Conservation (phyloP, 305 asterid genomes). For the Rubia occidens region DNA sequence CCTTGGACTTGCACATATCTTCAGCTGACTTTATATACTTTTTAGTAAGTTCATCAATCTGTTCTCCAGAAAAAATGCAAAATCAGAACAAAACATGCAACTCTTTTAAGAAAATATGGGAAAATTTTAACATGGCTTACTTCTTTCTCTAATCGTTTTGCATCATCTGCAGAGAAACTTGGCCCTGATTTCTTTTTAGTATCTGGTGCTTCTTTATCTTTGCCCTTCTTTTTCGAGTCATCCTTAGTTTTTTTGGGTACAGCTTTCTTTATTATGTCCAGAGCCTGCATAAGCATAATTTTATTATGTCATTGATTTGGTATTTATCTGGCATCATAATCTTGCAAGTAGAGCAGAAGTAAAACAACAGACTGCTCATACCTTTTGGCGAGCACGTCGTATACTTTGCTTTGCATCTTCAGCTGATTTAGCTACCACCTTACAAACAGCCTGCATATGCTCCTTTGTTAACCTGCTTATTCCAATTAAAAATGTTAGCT, state of each 20-base stretch:
- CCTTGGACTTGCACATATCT: constrained; percentile 91
- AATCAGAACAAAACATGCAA: constrained; percentile 13
- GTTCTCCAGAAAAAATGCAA: constrained; percentile 11
- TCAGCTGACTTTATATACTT: constrained; percentile 81
- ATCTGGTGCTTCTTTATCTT: constrained; percentile 73
- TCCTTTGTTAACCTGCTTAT: constrained; percentile 79
- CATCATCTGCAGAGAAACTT: constrained; percentile 66
- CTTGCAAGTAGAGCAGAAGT: not conserved
- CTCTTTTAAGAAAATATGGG: not conserved
- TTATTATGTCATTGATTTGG: not conserved
- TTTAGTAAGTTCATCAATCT: constrained; percentile 81
- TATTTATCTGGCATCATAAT: constrained; percentile 27
- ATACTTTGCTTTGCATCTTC: constrained; percentile 89
- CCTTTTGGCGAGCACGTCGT: constrained; percentile 94
- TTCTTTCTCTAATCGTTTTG: constrained; percentile 81
- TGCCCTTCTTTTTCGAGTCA: constrained; percentile 61
- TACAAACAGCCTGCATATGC: constrained; percentile 92
- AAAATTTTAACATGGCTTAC: constrained; percentile 29
- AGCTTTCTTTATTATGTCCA: constrained; percentile 61
- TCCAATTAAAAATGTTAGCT: constrained; percentile 20
- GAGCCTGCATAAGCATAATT: constrained; percentile 39
- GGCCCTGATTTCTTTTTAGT: constrained; percentile 56
- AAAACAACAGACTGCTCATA: constrained; percentile 15
- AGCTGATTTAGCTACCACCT: constrained; percentile 76
- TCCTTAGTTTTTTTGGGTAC: constrained; percentile 59